A percentile compares a stretch with the other conserved stretches of the same genome.
These are phyloP conservation scores for Leishmania turanica DNA, from an alignment of 208 protist species.

Conservation along the genomic window DNA sequence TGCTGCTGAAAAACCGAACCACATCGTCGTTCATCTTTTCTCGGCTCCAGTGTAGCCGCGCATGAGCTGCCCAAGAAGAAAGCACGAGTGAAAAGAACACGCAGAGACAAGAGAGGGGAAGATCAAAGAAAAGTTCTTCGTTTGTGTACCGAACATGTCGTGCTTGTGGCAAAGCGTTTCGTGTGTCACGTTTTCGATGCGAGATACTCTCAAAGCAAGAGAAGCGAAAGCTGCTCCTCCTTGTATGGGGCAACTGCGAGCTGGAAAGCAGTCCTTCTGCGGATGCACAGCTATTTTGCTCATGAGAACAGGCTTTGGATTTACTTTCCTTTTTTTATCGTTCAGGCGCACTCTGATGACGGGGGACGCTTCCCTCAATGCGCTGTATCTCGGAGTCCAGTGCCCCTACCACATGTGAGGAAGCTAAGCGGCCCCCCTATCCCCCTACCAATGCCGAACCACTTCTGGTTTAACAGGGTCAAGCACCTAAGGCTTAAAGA, in stretches of 20 bases:
- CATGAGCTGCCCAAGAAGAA: background rate
- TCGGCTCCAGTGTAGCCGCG: background rate
- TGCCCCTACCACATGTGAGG: background rate
- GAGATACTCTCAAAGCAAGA: background rate
- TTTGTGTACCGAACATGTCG: background rate
- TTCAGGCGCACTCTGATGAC: background rate
- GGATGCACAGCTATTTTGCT: background rate
- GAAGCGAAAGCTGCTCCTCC: background rate
- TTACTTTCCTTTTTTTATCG: background rate
- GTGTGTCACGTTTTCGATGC: background rate
- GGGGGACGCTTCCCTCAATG: background rate
- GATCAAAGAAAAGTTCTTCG: background rate
- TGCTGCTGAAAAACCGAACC: conserved; percentile 45
- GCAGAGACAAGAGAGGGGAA: background rate
- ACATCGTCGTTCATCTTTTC: conserved; percentile 50
- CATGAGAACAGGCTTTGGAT: background rate
- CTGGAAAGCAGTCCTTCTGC: background rate
- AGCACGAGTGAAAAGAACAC: background rate
- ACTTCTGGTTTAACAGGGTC: background rate
- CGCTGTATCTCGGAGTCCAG: background rate
- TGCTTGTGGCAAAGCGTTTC: background rate
- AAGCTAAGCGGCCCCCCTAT: background rate
- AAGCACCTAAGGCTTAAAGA: background rate
- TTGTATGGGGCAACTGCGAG: background rate
- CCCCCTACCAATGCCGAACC: background rate